Evolutionary conservation across 169 alveolate genomes (phyloP).

Genomic region (Babesia bigemina): DNA sequence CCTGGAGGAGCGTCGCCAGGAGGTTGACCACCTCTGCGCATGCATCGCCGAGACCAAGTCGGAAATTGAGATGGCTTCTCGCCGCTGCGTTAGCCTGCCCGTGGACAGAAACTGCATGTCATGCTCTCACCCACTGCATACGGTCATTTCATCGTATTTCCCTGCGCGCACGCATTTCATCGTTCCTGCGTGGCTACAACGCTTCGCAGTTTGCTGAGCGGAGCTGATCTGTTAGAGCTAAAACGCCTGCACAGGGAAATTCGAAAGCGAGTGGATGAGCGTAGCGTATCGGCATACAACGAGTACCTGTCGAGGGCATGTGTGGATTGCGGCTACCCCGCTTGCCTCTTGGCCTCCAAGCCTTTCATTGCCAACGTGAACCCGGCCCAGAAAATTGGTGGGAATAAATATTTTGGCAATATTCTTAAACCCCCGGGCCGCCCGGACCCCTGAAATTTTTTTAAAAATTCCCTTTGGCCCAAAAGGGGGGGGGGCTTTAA

Average conservation of each 20-base stretch:
- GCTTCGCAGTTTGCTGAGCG: constrained; percentile 33
- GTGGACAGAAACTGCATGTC: constrained; percentile 30
- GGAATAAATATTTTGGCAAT: constrained; percentile 34
- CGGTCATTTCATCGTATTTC: constrained; percentile 51
- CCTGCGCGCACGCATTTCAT: constrained; percentile 67
- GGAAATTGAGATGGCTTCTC: constrained; percentile 49
- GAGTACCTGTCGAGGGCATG: constrained; percentile 62
- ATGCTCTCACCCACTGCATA: constrained; percentile 22
- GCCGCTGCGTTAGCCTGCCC: constrained; percentile 43
- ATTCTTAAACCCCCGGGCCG: constrained; percentile 30
- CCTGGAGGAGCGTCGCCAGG: constrained; percentile 59
- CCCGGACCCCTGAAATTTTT: constrained; percentile 35
- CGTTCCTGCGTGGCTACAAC: constrained; percentile 53
- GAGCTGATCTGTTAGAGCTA: constrained; percentile 46
- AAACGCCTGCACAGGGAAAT: constrained; percentile 34
- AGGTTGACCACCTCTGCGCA: constrained; percentile 57
- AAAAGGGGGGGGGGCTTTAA: constrained; percentile 17
- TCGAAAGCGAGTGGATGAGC: constrained; percentile 45
- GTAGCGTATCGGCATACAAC: constrained; percentile 35
- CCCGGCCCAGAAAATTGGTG: constrained; percentile 49
- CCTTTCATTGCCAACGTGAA: constrained; percentile 48
- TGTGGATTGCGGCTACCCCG: constrained; percentile 58
- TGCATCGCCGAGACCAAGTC: constrained; percentile 61
- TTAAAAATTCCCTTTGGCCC: constrained; percentile 39
- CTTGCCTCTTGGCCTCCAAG: constrained; percentile 54